Base-by-base conservation (phyloP, 306 rosid genomes). In the Lablab purpureus region DNA sequence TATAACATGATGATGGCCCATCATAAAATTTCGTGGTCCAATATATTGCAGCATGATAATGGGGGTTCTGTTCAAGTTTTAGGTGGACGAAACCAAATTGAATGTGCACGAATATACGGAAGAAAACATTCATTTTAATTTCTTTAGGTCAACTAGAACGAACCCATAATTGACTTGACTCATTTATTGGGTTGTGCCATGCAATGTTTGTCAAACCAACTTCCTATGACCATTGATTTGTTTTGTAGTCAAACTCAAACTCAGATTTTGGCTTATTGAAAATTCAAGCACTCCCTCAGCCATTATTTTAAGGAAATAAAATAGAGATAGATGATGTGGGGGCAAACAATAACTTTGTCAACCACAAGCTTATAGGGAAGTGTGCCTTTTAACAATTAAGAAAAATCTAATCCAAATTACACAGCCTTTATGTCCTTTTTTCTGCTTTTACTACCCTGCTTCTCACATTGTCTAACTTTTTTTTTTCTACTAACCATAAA, bases 301-400 rank as follows among this genome's bases (percentile, higher is more conserved):
- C 0, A 6, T n/a, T 30, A 50, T 34, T 19, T 32, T 52, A 36
- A 6, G 45, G 69, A 23, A 40, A 22, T 41, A 25, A 12, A 54
- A 21, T 6, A 40, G 54, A 21, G 23, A 22, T 41, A 54, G 7
- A 41, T 59, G 36, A 13, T 58, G 34, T 58, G 65, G 36, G 5
- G 22, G 55, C n/a, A 55, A 69, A 71, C 59, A 40, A 36, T 32
- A 65, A 65, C 40, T 25, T n/a, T 34, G 22, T 64, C 17, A 64
- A 64, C 17, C 40, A 10, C 11, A 14, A 60, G 37, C 66, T 27
- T 59, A 49, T 49, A 18, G 56, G 56, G 56, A 60, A 54, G 14
- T 54, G 60, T 54, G 14, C 13, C 21, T 11, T 55, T 10, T 3
- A 3, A 22, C 17, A 10, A 22, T 55, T 11, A 3, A 22, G 11